Evolutionary conservation across 2,329 filamentous ascomycete genomes (phyloP), one percentile per base, ranked within the genome.

Genomic region (Epichloe sp.): DNA sequence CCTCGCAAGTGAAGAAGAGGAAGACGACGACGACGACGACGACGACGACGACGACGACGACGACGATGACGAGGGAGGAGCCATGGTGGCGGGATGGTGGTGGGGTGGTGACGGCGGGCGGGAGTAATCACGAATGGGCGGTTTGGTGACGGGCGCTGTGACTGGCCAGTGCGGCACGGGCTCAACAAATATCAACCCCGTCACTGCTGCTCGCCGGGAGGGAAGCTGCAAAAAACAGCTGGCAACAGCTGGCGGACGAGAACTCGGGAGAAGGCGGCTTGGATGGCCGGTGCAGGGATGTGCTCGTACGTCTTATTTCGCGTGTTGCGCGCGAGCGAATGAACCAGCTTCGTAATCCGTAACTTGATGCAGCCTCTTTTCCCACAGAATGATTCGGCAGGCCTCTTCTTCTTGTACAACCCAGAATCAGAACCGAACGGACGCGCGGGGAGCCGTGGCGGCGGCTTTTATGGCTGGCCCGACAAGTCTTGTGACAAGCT

Each of bases 1-100:
- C 67, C 79, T 71, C 59, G 73, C 70, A 55, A 76, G 71, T 53
- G 72, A 69, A 52, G 73, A 67, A 54, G 73, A 69, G 50, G 74
- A 69, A 56, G 68, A 69, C 57, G 61, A 3, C 5, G 35, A 38
- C 3, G 60, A 56, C 46, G 54, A 36, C 26, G 56, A 59, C 21
- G 44, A 23, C 57, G 35, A 38, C 58, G 62, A 58, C 51, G 57
- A 57, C 21, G 21, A 23, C 3, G 21, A 21, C 48, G 60, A 58
- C 44, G 53, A 26, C 48, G 60, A 58, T 44, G 53, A 26, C 7
- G 40, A 37, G 56, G 60, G 60, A 42, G 53, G 50, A 52, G 54
- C 50, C 53, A 57, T 56, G 51, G 46, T 56, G 51, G 48, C 44
- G 51, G 51, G 48, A 44, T 50, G 49, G 38, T 26, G 49, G 43